Conservation (phyloP, 257 asterid species). For the Solanum dulcamara region DNA sequence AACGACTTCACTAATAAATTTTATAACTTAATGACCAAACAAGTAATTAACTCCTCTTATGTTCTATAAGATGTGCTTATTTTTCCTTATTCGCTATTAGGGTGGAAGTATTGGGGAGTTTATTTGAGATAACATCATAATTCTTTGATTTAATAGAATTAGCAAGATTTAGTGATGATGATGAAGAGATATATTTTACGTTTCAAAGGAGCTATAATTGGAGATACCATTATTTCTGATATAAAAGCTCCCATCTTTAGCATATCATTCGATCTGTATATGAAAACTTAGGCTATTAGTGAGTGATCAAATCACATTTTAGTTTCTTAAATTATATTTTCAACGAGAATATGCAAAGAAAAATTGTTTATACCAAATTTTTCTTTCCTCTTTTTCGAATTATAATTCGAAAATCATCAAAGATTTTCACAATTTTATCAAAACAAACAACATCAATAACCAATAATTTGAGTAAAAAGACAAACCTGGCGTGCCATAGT, state of each 20-base stretch:
- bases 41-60: background rate
- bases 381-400: background rate
- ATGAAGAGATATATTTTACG: no score
- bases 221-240: background rate
- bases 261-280: background rate
- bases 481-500: background rate
- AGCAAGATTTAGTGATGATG: no score
- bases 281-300: no score
- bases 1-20: background rate
- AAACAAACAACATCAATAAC: background rate
- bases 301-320: no score
- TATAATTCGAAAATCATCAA: no score
- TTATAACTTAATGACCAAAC: background rate
- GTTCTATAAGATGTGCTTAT: background rate
- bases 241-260: background rate
- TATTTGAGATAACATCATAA: no score
- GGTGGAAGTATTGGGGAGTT: background rate
- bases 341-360: no score
- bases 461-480: background rate
- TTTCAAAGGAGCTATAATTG: background rate
- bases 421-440: background rate
- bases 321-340: no score
- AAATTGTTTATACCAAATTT: background rate
- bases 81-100: background rate
- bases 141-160: background rate